Percentiles rank a stretch among this genome's conserved stretches.
phyloP scores from a whole-genome alignment of 2,329 filamentous ascomycete species.

The Pestalotiopsis sp. region DNA sequence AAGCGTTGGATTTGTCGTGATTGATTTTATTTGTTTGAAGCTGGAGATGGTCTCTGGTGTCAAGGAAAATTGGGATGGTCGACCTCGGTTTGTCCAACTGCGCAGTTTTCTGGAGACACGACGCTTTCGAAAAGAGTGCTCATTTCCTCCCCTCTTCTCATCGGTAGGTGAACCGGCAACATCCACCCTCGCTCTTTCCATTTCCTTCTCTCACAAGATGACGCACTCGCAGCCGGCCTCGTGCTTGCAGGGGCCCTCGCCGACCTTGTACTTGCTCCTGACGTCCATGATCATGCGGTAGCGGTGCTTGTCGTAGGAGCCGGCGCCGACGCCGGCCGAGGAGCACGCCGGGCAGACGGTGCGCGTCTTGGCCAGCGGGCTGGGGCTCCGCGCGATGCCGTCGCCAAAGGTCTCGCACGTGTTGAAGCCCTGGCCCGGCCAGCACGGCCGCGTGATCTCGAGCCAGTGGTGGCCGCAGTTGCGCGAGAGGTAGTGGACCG shows the following conservation, averaged over 20 bases:
- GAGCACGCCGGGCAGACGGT: constrained; percentile 35
- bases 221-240: constrained; percentile 42
- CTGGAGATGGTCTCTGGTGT: too few relatives aligned
- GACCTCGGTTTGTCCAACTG: too few relatives aligned
- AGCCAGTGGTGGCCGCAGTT: constrained; percentile 57
- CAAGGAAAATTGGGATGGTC: too few relatives aligned
- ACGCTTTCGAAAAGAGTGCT: not conserved
- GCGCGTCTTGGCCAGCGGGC: constrained; percentile 34
- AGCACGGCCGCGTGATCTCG: constrained; percentile 48
- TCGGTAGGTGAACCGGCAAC: not conserved
- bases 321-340: constrained; percentile 35
- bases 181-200: not conserved
- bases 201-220: constrained; percentile 37
- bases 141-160: not conserved
- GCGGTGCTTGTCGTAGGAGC: constrained; percentile 49
- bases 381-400: constrained; percentile 36
- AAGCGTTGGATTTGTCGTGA: too few relatives aligned
- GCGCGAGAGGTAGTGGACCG: constrained; percentile 51
- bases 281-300: constrained; percentile 48
- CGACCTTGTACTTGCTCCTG: constrained; percentile 48
- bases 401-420: constrained; percentile 47
- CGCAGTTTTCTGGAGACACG: too few relatives aligned
- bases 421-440: constrained; percentile 51
- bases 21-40: too few relatives aligned
- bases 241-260: constrained; percentile 42